These are phyloP conservation scores for Grosmannia penicillata DNA, from an alignment of 2,329 filamentous ascomycete genomes.

Conservation along the genomic window DNA sequence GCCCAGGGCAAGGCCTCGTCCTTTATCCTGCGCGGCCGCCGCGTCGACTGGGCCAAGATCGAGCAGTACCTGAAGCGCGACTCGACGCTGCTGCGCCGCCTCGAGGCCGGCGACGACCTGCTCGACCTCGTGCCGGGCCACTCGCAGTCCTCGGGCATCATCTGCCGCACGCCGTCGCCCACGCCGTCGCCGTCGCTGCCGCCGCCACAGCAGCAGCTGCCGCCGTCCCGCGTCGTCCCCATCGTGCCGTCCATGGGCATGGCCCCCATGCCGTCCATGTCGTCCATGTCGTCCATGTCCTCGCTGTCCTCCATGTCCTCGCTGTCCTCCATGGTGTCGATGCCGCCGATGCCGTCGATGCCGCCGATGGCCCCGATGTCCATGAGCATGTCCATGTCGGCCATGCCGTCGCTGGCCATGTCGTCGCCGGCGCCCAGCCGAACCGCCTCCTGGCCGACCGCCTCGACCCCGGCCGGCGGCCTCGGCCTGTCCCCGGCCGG, in stretches of 20 bases:
- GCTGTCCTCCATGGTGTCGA: neutral
- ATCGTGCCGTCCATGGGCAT: neutral
- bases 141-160: constrained; percentile 9
- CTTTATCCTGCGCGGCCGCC: constrained; percentile 14
- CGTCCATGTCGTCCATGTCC: neutral
- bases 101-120: constrained; percentile 8
- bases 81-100: constrained; percentile 9
- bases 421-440: neutral
- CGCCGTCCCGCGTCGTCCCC: neutral
- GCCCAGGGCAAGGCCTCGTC: constrained; percentile 12
- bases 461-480: too few species aligned
- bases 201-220: neutral
- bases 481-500: too few species aligned
- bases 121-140: constrained; percentile 8
- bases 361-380: neutral
- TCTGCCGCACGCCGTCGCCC: constrained; percentile 13
- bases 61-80: constrained; percentile 16
- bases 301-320: neutral
- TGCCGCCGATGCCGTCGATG: neutral
- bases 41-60: constrained; percentile 15
- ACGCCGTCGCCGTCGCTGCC: neutral
- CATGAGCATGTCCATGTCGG: neutral
- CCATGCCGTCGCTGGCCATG: neutral
- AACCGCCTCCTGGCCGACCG: neutral
- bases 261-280: neutral